Evolutionary conservation across 805 yeast species (phyloP).

Genomic region (Saturnispora sanitii): DNA sequence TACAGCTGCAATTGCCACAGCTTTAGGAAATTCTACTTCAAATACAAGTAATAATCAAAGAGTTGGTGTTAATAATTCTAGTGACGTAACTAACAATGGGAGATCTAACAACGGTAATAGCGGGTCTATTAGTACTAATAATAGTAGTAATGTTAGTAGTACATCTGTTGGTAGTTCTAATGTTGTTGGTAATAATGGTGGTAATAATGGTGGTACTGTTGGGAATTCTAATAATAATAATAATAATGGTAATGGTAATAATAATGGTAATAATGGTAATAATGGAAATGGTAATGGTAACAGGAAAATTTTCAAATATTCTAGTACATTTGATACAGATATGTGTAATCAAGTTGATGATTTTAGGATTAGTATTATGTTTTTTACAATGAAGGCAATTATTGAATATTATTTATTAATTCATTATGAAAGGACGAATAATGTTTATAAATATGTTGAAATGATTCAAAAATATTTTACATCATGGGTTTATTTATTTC

Average conservation of each 20-base stretch:
- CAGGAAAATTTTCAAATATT: slow-evolving; percentile 2
- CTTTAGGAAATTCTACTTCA: background rate
- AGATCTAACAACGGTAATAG: too few relatives aligned
- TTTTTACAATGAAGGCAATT: slow-evolving; percentile 5
- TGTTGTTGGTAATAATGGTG: too few relatives aligned
- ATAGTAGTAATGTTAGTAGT: too few relatives aligned
- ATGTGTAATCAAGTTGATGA: slow-evolving; percentile 7
- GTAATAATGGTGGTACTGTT: too few relatives aligned
- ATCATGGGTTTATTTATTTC: background rate
- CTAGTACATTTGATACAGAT: background rate
- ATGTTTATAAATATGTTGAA: slow-evolving; percentile 2
- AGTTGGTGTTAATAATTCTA: too few relatives aligned
- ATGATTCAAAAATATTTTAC: slow-evolving; percentile 3
- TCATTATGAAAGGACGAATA: slow-evolving; percentile 13
- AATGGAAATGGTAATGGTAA: too few relatives aligned
- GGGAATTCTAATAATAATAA: too few relatives aligned
- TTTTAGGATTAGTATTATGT: slow-evolving; percentile 5
- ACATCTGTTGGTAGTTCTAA: too few relatives aligned
- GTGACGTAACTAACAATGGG: too few relatives aligned
- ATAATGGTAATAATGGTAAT: too few relatives aligned
- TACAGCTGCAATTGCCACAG: background rate
- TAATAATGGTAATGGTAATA: too few relatives aligned
- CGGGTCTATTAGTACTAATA: too few relatives aligned
- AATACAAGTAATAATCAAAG: background rate
- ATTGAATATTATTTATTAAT: slow-evolving; percentile 14